Evolutionary conservation across 129 eudicot species (phyloP), one percentile per base, ranked within the genome.

Genomic region (Saussurea involucrata): DNA sequence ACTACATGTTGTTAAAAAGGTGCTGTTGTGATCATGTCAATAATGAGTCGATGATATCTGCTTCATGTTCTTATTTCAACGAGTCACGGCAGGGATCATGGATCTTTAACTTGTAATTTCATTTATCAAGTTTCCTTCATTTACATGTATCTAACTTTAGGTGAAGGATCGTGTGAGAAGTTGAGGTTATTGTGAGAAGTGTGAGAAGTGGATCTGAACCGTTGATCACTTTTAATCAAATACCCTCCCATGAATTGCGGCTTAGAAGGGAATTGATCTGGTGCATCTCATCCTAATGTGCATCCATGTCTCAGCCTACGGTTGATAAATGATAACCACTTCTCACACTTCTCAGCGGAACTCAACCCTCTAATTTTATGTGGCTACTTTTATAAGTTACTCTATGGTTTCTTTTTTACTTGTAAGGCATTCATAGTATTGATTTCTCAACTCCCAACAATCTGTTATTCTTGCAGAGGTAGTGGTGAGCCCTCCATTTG

Each of bases 401-500:
- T 53, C 9, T 53, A 53, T 53, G 61, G 13, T 28, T 37, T 73
- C 69, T n/a, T n/a, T n/a, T n/a, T n/a, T n/a, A n/a, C n/a, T 24
- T 33, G 57, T 37, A 40, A 27, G 22, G 18, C 42, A 63, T 57
- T 57, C 24, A 27, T 18, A 18, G 36, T 63, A 2, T 40, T 10
- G 2, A 67, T 11, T 34, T 63, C 42, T 66, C 24, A 68, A 25
- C 21, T 69, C 27, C 57, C 22, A 66, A 71, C 27, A 10, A 37
- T 20, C 18, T 44, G 6, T 31, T 74, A 18, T 68, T 71, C 77
- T 76, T 91, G 85, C 92, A 94, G 98, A 94, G 87, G 98, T 94
- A 32, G 98, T 94, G 65, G 92, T 94, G 76, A 91, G 96, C 80
- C 98, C 98, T 60, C 96, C 98, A 58, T 94, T 67, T 74, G 98